phyloP scores from a whole-genome alignment of 768 basidiomycete genomes.

The Phylloporus rhodoxanthus region DNA sequence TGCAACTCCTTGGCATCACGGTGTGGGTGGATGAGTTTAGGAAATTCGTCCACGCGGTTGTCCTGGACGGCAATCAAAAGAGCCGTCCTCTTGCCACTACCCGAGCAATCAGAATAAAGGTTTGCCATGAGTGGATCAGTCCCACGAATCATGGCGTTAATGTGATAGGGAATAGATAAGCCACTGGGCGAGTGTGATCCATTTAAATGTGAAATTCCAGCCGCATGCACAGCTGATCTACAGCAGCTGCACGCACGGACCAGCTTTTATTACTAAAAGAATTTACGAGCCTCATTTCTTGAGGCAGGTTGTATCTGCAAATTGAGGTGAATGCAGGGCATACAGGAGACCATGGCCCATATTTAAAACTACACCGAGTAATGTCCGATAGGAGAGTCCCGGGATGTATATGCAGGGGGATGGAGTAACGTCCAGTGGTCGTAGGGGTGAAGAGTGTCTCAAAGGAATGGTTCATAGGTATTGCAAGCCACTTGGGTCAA shows the following conservation, averaged over 20 bases:
- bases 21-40: constrained; percentile 10
- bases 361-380: constrained; percentile 5
- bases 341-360: background rate
- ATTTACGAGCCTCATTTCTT: background rate
- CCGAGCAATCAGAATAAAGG: background rate
- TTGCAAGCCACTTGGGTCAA: constrained; percentile 42
- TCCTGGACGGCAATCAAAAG: constrained; percentile 22
- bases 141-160: background rate
- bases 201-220: background rate
- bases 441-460: background rate
- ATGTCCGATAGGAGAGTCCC: constrained; percentile 4
- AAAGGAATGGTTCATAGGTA: constrained; percentile 33
- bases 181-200: no score
- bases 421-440: constrained; percentile 3
- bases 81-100: constrained; percentile 11
- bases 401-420: background rate
- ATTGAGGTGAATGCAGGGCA: background rate
- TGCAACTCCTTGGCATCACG: constrained; percentile 12
- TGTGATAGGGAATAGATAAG: background rate
- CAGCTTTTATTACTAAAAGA: no score
- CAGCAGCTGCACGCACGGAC: background rate
- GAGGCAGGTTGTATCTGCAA: background rate
- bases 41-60: background rate
- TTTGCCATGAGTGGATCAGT: constrained; percentile 5
- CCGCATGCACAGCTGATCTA: background rate